Percentiles rank a stretch among this genome's conserved stretches.
These are phyloP conservation scores for Nicotiana knightiana DNA, from an alignment of 257 asterid species.

Conservation along the genomic window DNA sequence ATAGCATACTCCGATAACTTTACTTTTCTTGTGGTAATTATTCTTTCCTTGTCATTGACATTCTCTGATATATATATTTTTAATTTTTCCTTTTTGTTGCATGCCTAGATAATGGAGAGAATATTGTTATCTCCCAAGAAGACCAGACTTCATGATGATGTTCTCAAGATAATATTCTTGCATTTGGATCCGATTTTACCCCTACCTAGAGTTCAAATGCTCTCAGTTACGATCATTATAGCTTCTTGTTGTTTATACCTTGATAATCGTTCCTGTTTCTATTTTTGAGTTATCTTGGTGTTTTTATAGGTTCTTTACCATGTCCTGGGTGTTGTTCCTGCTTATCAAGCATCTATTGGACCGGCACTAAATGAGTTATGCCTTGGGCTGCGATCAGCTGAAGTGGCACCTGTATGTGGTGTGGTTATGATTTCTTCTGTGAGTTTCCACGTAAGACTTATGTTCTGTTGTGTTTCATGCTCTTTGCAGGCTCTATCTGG, in stretches of 20 bases:
- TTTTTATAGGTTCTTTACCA: conserved; percentile 77
- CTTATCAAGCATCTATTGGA: conserved; percentile 69
- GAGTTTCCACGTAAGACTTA: background rate
- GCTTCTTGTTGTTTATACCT: conserved; percentile 7
- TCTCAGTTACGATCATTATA: conserved; percentile 57
- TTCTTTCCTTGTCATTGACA: conserved; percentile 6
- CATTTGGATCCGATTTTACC: conserved; percentile 95
- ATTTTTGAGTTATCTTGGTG: conserved; percentile 3
- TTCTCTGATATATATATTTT: background rate
- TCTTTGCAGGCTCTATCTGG: conserved; percentile 74
- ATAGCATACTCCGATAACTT: background rate
- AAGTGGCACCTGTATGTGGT: conserved; percentile 84
- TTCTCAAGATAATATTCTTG: conserved; percentile 81
- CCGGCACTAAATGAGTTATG: conserved; percentile 93
- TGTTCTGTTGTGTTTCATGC: conserved; percentile 11
- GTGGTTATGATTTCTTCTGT: conserved; percentile 14
- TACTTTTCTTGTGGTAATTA: background rate
- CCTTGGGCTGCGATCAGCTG: conserved; percentile 87
- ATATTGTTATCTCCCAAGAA: conserved; percentile 77
- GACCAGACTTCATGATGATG: conserved; percentile 84
- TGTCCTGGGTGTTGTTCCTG: conserved; percentile 91
- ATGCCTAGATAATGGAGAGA: conserved; percentile 72
- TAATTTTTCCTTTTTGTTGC: conserved; percentile 10
- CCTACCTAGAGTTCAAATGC: conserved; percentile 87
- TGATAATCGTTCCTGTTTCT: background rate